Conservation (phyloP, 495 filamentous ascomycete genomes). For the Daldinia childiae region DNA sequence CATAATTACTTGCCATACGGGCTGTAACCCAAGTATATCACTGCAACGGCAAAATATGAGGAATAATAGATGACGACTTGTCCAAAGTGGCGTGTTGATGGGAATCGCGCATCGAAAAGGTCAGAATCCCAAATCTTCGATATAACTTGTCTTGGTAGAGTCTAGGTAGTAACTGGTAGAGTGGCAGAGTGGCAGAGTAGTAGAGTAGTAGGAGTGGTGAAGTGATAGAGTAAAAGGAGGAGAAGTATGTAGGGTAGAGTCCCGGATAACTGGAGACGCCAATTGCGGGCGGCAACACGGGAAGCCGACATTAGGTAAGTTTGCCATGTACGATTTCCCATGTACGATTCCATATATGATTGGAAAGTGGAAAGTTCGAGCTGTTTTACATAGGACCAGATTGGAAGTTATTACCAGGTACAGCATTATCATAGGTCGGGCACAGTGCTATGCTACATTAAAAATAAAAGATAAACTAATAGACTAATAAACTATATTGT, state of each 20-base stretch:
- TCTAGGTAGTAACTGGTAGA: not conserved
- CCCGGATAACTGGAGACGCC: constrained; percentile 30
- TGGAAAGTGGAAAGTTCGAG: constrained; percentile 4
- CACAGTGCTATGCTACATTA: not conserved
- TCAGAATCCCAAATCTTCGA: not conserved
- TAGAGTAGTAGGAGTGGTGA: not conserved
- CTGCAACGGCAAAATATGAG: constrained; percentile 16
- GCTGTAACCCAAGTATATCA: constrained; percentile 20
- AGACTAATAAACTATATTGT: constrained; percentile 1
- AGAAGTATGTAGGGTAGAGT: constrained; percentile 1
- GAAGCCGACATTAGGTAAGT: constrained; percentile 25
- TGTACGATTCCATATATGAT: not conserved
- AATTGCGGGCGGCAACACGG: constrained; percentile 23
- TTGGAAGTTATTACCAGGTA: constrained; percentile 4
- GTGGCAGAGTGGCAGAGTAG: not conserved
- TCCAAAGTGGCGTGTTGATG: constrained; percentile 18
- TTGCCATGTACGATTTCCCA: constrained; percentile 6
- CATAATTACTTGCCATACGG: constrained; percentile 9
- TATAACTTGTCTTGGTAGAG: not conserved
- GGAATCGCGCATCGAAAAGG: constrained; percentile 9
- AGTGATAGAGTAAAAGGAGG: not conserved
- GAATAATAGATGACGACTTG: constrained; percentile 25
- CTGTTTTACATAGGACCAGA: not conserved
- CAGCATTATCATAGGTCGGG: not conserved
- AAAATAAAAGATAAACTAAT: not conserved